Base-by-base conservation (phyloP, 148 eudicot species). In the Rheum nobile region DNA sequence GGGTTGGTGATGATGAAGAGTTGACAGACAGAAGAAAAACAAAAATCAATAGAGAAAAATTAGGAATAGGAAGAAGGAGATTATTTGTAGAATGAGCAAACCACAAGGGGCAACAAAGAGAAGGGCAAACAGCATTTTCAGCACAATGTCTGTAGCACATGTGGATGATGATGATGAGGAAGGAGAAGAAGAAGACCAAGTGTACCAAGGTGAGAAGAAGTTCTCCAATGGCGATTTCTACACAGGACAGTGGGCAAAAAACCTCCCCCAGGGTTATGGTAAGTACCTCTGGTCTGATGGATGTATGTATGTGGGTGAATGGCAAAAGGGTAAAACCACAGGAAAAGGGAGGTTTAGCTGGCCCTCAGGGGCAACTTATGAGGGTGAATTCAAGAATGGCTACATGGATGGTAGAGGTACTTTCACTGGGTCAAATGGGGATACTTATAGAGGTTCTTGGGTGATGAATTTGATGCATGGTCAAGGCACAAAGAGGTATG, bases 341-440 rank as follows among this genome's bases (percentile, higher is more conserved):
- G 96, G 96, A 0, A 90, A 81, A 67, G 96, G 96, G 14, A 82
- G 81, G 41, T 92, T 92, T 68, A 84, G 84, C 17, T 92, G 97
- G 97, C 96, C 97, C 14, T 90, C 91, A 1, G 97, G 97, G 0
- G 97, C 97, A 12, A 88, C 91, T 6, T 92, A 90, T 76, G 97
- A 92, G 37, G 97, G 97, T 3, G 87, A 86, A 14, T 92, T 92
- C 69, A 90, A 84, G 74, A 78, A 78, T 71, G 91, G 97, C 4
- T 85, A 73, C 57, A 90, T 92, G 97, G 96, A 92, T 54, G 96
- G 97, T 0, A 75, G 77, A 34, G 97, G 97, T 0, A 87, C 93
- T 5, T 92, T 81, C 55, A 85, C 79, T 0, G 92, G 89, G 2
- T 48, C 83, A 2, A 79, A 80, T 38, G 88, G 86, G 24, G 90